Conservation (phyloP, 768 basidiomycete species). For the Tricholoma saponaceum region DNA sequence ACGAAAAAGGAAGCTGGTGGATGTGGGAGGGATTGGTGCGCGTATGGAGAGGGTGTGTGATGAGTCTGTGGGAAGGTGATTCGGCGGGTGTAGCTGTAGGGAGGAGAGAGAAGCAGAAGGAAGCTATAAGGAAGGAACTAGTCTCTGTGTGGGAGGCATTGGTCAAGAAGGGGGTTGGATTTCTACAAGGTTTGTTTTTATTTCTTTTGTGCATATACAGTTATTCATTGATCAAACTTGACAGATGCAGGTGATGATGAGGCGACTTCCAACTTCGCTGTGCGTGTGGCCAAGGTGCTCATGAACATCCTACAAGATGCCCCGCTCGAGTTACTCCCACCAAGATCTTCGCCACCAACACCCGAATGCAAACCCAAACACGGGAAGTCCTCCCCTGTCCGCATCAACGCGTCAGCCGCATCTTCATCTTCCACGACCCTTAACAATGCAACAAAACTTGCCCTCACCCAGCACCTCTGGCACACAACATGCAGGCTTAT, state of each 20-base stretch:
- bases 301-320: slow-evolving; percentile 43
- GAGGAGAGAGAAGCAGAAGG: slow-evolving; percentile 9
- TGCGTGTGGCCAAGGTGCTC: slow-evolving; percentile 38
- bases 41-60: slow-evolving; percentile 12
- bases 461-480: slow-evolving; percentile 59
- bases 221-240: slow-evolving; percentile 3
- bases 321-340: slow-evolving; percentile 37
- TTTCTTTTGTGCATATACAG: not conserved
- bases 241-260: slow-evolving; percentile 38
- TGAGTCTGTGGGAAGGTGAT: slow-evolving; percentile 2
- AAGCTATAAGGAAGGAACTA: slow-evolving; percentile 37
- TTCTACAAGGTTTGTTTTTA: slow-evolving; percentile 38
- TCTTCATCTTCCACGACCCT: slow-evolving; percentile 5
- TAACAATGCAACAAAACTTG: slow-evolving; percentile 46
- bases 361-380: slow-evolving; percentile 6
- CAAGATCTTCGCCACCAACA: slow-evolving; percentile 14
- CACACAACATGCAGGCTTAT: slow-evolving; percentile 36
- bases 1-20: slow-evolving; percentile 5
- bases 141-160: slow-evolving; percentile 56
- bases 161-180: slow-evolving; percentile 42
- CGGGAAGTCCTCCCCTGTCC: not conserved
- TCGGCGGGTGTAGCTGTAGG: not conserved
- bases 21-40: slow-evolving; percentile 18
- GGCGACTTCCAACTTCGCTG: slow-evolving; percentile 36
- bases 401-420: slow-evolving; percentile 6